A percentile compares a stretch with the other conserved stretches of the same genome.
Evolutionary conservation across 2,329 filamentous ascomycete genomes (phyloP).

Genomic region (Stagonosporopsis cucurbitacearum): DNA sequence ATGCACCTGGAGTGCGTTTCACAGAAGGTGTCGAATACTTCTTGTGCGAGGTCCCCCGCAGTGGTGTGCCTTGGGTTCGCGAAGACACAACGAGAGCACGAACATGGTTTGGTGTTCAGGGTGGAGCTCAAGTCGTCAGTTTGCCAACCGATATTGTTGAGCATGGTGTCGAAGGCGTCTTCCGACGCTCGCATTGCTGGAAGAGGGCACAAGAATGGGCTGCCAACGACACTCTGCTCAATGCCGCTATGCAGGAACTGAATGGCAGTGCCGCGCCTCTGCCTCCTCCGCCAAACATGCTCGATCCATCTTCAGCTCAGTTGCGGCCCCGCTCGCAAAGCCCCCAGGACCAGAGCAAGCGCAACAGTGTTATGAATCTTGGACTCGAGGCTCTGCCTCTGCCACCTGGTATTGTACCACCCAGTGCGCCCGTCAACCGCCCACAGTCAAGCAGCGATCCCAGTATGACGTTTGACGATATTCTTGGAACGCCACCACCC

Average conservation of each 20-base stretch:
- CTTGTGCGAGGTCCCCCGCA: conserved; percentile 76
- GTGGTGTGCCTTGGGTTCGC: conserved; percentile 75
- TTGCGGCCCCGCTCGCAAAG: conserved; percentile 36
- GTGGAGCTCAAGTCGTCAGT: conserved; percentile 66
- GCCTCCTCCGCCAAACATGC: conserved; percentile 39
- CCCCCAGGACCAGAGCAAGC: conserved; percentile 39
- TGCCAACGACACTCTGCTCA: conserved; percentile 44
- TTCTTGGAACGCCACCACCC: conserved; percentile 44
- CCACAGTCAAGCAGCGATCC: conserved; percentile 47
- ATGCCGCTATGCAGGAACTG: conserved; percentile 45
- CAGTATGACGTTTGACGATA: conserved; percentile 58
- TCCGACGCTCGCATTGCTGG: conserved; percentile 74
- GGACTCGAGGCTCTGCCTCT: conserved; percentile 57
- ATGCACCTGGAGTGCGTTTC: conserved; percentile 72
- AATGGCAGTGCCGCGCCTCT: conserved; percentile 39
- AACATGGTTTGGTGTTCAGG: conserved; percentile 77
- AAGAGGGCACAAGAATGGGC: conserved; percentile 68
- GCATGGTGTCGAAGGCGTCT: conserved; percentile 71
- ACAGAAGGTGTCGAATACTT: conserved; percentile 82
- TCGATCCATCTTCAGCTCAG: conserved; percentile 29
- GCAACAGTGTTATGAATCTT: conserved; percentile 54
- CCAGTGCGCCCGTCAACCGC: conserved; percentile 30
- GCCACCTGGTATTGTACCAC: conserved; percentile 52
- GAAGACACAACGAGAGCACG: conserved; percentile 64
- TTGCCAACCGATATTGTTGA: conserved; percentile 70